Evolutionary conservation across 768 basidiomycete genomes (phyloP).

Genomic region (Lenzites betulinus): DNA sequence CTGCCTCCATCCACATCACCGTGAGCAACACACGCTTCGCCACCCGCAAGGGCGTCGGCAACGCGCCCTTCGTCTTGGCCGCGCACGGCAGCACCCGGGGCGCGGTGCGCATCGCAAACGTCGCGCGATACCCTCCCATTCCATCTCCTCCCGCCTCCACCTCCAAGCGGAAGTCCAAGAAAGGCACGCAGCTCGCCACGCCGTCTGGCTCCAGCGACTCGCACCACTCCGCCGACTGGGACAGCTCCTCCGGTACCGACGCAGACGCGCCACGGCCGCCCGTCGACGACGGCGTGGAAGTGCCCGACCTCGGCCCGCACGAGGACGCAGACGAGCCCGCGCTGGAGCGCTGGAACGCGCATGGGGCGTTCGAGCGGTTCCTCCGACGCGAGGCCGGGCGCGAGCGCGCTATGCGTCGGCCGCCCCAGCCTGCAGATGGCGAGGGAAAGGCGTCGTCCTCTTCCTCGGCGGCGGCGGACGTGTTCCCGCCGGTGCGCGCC

Average conservation of each 20-base stretch:
- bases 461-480: neutral
- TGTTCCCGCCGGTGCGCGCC: neutral
- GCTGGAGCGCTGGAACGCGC: conserved; percentile 32
- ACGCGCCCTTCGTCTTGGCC: conserved; percentile 61
- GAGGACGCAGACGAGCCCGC: conserved; percentile 20
- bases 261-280: neutral
- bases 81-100: conserved; percentile 36
- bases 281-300: conserved; percentile 7
- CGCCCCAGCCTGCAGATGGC: neutral
- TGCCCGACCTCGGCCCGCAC: conserved; percentile 13
- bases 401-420: conserved; percentile 21
- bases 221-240: neutral
- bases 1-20: conserved; percentile 62
- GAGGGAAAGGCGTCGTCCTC: too few species aligned
- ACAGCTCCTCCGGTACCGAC: neutral
- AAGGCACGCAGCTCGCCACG: neutral
- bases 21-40: conserved; percentile 55
- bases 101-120: conserved; percentile 27
- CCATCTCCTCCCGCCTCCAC: neutral
- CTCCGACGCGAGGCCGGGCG: conserved; percentile 27
- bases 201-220: neutral
- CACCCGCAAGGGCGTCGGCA: conserved; percentile 57
- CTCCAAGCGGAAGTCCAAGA: neutral
- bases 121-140: conserved; percentile 9
- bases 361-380: conserved; percentile 30